phyloP scores from a whole-genome alignment of 139 green algal species.

The Desmodesmus armatus region DNA sequence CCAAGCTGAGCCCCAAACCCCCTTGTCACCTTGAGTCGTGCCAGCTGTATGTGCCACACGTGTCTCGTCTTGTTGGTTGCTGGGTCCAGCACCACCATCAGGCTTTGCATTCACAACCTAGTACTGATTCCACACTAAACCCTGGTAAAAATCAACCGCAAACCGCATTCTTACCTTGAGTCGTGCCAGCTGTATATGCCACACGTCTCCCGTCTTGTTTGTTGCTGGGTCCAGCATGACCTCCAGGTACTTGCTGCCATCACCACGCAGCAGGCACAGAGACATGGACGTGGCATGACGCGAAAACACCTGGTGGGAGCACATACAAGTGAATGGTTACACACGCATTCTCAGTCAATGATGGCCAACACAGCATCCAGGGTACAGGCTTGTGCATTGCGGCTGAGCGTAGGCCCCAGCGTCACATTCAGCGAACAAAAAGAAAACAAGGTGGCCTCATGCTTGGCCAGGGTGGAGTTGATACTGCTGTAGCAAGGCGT shows the following conservation, averaged over 20 bases:
- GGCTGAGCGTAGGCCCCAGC: no score
- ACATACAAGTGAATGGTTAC: no score
- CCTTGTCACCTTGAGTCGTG: conserved; percentile 61
- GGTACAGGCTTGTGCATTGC: no score
- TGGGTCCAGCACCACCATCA: conserved; percentile 72
- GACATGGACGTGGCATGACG: conserved; percentile 64
- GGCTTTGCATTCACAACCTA: no score
- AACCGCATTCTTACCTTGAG: conserved; percentile 69
- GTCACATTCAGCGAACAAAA: no score
- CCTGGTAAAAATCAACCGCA: not conserved
- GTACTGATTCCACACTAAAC: no score
- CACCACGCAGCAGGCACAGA: conserved; percentile 61
- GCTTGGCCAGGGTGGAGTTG: no score
- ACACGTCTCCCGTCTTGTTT: conserved; percentile 61
- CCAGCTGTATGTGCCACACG: conserved; percentile 60
- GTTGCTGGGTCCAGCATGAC: conserved; percentile 69
- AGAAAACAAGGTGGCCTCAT: no score
- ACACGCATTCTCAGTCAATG: no score
- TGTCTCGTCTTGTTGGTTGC: conserved; percentile 56
- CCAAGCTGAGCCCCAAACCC: no score
- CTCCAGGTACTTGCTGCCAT: conserved; percentile 54
- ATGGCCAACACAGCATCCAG: no score
- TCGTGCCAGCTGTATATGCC: conserved; percentile 53
- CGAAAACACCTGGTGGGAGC: conserved; percentile 63
- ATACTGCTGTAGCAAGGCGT: no score